Percentiles rank a stretch among this genome's conserved stretches.
Evolutionary conservation across 2,329 filamentous ascomycete species (phyloP).

Genomic region (Colletotrichum filicis): DNA sequence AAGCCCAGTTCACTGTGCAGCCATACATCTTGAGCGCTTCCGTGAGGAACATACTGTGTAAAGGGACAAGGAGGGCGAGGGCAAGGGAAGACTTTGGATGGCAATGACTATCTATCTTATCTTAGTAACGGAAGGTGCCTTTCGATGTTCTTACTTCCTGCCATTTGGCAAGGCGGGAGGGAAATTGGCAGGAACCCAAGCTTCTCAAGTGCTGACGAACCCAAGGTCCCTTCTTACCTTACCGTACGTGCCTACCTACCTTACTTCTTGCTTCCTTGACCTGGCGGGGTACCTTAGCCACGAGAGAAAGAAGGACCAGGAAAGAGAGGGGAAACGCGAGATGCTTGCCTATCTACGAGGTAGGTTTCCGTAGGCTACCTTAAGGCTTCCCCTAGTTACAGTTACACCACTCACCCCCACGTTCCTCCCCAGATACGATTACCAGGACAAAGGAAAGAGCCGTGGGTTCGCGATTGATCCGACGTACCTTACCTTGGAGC

Average conservation of each 20-base stretch:
- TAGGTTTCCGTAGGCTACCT: too few species aligned
- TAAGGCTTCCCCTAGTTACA: too few species aligned
- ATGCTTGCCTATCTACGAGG: not conserved
- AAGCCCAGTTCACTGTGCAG: not conserved
- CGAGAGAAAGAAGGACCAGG: constrained; percentile 3
- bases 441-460: constrained; percentile 12
- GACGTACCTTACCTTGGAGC: not conserved
- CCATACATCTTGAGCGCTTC: not conserved
- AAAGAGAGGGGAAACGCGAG: not conserved
- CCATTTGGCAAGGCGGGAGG: not conserved
- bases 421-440: not conserved
- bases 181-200: not conserved
- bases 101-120: too few species aligned
- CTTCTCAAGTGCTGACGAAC: not conserved
- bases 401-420: not conserved
- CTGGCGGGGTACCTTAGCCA: constrained; percentile 22
- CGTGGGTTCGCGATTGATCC: not conserved
- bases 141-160: not conserved
- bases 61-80: not conserved
- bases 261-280: not conserved
- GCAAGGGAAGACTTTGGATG: not conserved
- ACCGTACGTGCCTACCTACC: too few species aligned
- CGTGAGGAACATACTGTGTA: too few species aligned
- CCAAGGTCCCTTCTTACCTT: not conserved
- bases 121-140: not conserved